Conservation (phyloP, 1,139 yeast species). For the Yamadazyma taylorii region DNA sequence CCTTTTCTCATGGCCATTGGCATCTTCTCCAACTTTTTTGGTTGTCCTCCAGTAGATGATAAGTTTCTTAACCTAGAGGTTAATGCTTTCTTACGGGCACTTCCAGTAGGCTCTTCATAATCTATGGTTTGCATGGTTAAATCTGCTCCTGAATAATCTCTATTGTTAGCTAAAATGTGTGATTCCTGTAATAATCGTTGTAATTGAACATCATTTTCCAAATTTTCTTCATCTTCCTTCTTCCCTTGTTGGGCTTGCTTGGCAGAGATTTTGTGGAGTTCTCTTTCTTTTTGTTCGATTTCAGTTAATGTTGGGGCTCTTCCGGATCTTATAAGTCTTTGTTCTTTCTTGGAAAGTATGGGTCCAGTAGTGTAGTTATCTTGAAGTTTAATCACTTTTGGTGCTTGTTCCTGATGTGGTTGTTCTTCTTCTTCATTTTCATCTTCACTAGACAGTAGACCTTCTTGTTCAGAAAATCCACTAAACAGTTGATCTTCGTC, state of each 20-base stretch:
- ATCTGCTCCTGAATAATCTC: constrained; percentile 72
- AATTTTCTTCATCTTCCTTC: constrained; percentile 48
- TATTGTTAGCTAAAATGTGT: constrained; percentile 66
- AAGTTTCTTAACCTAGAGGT: constrained; percentile 62
- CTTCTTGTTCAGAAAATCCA: constrained; percentile 12
- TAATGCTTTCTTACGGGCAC: constrained; percentile 71
- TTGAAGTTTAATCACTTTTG: constrained; percentile 38
- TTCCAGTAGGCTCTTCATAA: constrained; percentile 74
- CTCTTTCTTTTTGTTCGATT: constrained; percentile 26
- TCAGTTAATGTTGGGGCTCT: constrained; percentile 44
- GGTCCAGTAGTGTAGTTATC: constrained; percentile 23
- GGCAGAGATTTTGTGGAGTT: constrained; percentile 23
- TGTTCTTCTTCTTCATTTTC: constrained; percentile 17
- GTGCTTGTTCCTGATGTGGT: constrained; percentile 14
- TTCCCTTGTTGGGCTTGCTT: constrained; percentile 28
- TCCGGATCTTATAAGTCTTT: constrained; percentile 36
- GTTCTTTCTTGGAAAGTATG: constrained; percentile 28
- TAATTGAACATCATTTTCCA: constrained; percentile 78
- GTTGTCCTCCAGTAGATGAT: constrained; percentile 41
- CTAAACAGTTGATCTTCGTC: constrained; percentile 21
- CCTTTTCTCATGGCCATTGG: constrained; percentile 90
- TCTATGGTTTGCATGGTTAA: constrained; percentile 67
- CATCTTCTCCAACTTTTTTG: constrained; percentile 64
- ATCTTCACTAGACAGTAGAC: constrained; percentile 7
- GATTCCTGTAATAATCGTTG: constrained; percentile 84